These are phyloP conservation scores for Penicillium brevicompactum DNA, from an alignment of 2,329 filamentous ascomycete genomes.

Conservation along the genomic window DNA sequence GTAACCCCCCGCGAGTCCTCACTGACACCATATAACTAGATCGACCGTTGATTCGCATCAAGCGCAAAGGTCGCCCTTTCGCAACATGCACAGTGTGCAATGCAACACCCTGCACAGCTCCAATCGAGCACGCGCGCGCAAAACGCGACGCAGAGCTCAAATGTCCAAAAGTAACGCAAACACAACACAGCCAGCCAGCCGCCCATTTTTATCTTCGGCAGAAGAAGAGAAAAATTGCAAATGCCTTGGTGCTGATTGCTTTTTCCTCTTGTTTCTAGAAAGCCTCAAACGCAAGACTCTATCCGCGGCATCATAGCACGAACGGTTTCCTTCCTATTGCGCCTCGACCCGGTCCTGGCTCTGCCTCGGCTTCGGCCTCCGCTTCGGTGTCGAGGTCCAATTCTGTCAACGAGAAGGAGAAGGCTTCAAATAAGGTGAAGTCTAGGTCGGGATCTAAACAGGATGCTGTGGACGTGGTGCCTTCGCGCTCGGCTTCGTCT, in stretches of 20 bases:
- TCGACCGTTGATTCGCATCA: slow-evolving; percentile 88
- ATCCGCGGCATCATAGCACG: slow-evolving; percentile 22
- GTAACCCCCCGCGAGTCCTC: too few species aligned
- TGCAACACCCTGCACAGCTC: slow-evolving; percentile 83
- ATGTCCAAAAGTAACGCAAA: slow-evolving; percentile 35
- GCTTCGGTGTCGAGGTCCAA: not conserved
- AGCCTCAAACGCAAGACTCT: slow-evolving; percentile 23
- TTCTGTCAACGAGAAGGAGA: not conserved
- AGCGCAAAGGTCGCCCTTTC: slow-evolving; percentile 93
- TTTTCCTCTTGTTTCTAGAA: slow-evolving; percentile 25
- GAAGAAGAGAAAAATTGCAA: slow-evolving; percentile 16
- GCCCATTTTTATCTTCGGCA: slow-evolving; percentile 13
- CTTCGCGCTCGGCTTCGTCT: slow-evolving; percentile 1
- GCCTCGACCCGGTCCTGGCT: slow-evolving; percentile 14
- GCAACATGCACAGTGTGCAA: slow-evolving; percentile 93
- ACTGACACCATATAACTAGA: slow-evolving; percentile 54
- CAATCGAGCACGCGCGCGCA: slow-evolving; percentile 78
- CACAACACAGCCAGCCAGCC: slow-evolving; percentile 14
- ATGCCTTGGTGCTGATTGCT: slow-evolving; percentile 24
- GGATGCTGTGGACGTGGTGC: slow-evolving; percentile 10
- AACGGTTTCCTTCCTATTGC: slow-evolving; percentile 26
- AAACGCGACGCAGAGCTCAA: slow-evolving; percentile 38
- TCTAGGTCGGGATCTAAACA: slow-evolving; percentile 20
- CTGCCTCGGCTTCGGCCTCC: not conserved
- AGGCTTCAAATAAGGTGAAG: not conserved